Percentiles rank a stretch among this genome's conserved stretches.
Conservation (phyloP, 2,329 filamentous ascomycete species). For the Trichoderma sp. region DNA sequence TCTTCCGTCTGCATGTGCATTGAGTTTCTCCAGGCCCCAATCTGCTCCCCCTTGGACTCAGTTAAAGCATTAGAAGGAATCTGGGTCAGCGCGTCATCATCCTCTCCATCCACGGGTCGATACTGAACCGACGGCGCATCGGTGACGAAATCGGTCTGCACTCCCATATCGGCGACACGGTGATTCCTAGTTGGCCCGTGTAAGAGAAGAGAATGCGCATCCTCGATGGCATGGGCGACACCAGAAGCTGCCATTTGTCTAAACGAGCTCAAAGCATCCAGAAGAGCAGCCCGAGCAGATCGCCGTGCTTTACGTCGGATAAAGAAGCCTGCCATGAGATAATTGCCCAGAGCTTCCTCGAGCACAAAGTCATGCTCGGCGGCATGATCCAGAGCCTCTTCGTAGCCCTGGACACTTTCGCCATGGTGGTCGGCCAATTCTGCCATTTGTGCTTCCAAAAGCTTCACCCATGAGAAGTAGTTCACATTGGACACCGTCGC, state of each 20-base stretch:
- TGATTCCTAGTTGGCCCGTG: constrained; percentile 59
- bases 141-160: constrained; percentile 69
- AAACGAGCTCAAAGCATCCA: constrained; percentile 66
- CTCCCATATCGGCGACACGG: constrained; percentile 58
- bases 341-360: constrained; percentile 71
- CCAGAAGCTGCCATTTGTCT: constrained; percentile 67
- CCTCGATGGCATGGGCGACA: constrained; percentile 64
- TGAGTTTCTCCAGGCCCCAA: constrained; percentile 62
- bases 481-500: constrained; percentile 65
- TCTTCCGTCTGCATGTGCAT: constrained; percentile 55
- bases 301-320: constrained; percentile 62
- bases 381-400: constrained; percentile 69
- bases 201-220: constrained; percentile 65
- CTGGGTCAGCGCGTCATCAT: constrained; percentile 42
- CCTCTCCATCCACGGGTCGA: constrained; percentile 44
- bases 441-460: constrained; percentile 66
- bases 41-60: constrained; percentile 55
- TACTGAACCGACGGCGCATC: constrained; percentile 54
- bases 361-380: constrained; percentile 64
- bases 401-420: constrained; percentile 61
- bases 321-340: constrained; percentile 70
- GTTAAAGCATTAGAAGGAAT: constrained; percentile 35
- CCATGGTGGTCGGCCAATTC: constrained; percentile 60
- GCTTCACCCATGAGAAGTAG: constrained; percentile 65
- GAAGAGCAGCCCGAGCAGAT: constrained; percentile 66